A percentile compares a stretch with the other conserved stretches of the same genome.
Conservation (phyloP, 2,329 filamentous ascomycete species). For the Arthrobotrys musiformis region DNA sequence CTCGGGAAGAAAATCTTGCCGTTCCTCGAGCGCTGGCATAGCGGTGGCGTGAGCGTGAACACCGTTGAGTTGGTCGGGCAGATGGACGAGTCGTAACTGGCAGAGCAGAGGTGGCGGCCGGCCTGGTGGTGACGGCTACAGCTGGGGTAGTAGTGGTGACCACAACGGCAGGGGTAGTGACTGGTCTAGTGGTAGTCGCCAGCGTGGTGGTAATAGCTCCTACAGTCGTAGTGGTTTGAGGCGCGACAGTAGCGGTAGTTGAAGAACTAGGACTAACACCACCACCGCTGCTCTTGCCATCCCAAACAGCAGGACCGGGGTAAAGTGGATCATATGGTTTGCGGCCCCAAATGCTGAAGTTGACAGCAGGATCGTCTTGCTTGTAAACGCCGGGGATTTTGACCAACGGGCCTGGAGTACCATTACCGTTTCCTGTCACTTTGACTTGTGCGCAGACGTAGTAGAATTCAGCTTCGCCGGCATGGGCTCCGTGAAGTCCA, state of each 20-base stretch:
- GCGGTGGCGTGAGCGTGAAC: no score
- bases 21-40: no score
- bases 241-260: background rate
- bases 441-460: slow-evolving; percentile 64
- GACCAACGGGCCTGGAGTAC: slow-evolving; percentile 63
- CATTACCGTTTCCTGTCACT: slow-evolving; percentile 65
- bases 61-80: no score
- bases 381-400: slow-evolving; percentile 67
- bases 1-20: no score
- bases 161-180: no score
- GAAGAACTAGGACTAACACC: background rate
- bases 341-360: background rate
- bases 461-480: slow-evolving; percentile 64
- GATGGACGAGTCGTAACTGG: no score
- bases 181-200: background rate
- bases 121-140: no score
- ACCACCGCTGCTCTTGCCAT: no score
- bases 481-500: slow-evolving; percentile 58
- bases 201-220: background rate
- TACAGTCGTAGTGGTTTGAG: no score
- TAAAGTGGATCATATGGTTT: background rate
- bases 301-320: slow-evolving; percentile 6
- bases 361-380: slow-evolving; percentile 8
- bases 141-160: no score
- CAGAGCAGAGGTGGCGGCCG: no score